A percentile compares a stretch with the other conserved stretches of the same genome.
These are phyloP conservation scores for Chionographis japonica DNA, from an alignment of 106 monocot species.

Conservation along the genomic window DNA sequence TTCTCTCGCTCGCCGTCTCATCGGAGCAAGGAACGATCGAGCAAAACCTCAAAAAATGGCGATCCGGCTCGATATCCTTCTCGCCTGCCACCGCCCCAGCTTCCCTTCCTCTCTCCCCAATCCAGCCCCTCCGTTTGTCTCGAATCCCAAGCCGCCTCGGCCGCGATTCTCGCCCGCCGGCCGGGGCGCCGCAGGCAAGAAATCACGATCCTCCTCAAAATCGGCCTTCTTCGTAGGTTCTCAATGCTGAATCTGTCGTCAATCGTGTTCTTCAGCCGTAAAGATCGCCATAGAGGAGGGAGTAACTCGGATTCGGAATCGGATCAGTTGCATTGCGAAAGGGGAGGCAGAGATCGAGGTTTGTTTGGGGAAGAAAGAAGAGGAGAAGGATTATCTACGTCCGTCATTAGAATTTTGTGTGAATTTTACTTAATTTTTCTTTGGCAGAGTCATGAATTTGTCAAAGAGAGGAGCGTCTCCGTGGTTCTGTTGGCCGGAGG, in stretches of 20 bases:
- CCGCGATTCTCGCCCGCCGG: neutral
- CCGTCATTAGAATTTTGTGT: neutral
- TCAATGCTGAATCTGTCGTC: neutral
- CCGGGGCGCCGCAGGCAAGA: neutral
- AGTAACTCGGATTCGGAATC: neutral
- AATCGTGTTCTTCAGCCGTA: neutral
- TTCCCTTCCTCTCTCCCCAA: neutral
- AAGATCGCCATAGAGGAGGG: conserved; percentile 1
- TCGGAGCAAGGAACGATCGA: too few relatives aligned
- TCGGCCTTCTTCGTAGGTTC: neutral
- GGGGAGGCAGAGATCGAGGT: neutral
- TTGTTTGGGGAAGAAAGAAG: neutral
- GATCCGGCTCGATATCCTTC: conserved; percentile 9
- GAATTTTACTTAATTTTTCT: neutral
- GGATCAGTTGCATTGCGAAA: neutral
- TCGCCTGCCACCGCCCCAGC: neutral
- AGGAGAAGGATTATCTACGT: neutral
- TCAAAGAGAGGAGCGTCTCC: conserved; percentile 85
- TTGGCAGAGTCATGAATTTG: conserved; percentile 29
- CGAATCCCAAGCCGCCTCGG: neutral
- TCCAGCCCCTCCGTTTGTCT: neutral
- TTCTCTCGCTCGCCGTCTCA: too few relatives aligned
- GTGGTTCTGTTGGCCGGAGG: conserved; percentile 92
- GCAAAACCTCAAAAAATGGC: neutral
- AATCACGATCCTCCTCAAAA: neutral